A percentile compares a stretch with the other conserved stretches of the same genome.
Conservation (phyloP, 768 basidiomycete genomes). For the Termitomyces bulborhizus region DNA sequence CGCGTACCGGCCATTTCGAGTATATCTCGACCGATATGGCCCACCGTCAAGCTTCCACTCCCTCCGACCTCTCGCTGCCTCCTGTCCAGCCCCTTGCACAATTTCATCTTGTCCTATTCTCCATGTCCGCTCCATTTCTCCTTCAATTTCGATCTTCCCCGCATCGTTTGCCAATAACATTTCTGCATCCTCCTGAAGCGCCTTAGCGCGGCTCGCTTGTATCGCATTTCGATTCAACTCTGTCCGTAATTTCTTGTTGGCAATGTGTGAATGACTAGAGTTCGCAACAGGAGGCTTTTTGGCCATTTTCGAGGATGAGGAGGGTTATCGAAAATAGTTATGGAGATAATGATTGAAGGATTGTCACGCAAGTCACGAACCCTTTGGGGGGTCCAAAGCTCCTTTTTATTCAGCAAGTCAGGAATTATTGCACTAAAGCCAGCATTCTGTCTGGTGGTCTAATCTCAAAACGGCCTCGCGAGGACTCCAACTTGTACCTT, state of each 20-base stretch:
- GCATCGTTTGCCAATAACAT: conserved; percentile 62
- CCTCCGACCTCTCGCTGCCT: conserved; percentile 69
- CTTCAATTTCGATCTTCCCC: conserved; percentile 72
- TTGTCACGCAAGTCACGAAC: background rate
- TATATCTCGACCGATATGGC: conserved; percentile 79
- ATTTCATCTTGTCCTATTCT: conserved; percentile 80
- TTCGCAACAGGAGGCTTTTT: conserved; percentile 37
- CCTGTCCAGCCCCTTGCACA: conserved; percentile 53
- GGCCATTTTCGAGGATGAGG: background rate
- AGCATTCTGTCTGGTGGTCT: background rate
- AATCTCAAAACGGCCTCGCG: background rate
- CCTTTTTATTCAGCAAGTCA: background rate
- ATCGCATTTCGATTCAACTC: conserved; percentile 58
- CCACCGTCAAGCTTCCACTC: conserved; percentile 85
- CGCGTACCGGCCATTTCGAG: conserved; percentile 80
- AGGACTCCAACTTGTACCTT: background rate
- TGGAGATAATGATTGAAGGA: background rate
- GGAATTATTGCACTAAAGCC: background rate
- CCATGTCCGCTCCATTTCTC: conserved; percentile 86
- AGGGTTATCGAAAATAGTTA: background rate
- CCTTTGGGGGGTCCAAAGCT: background rate
- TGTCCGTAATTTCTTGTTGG: conserved; percentile 70
- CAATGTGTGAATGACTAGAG: conserved; percentile 53
- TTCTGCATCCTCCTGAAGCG: conserved; percentile 63
- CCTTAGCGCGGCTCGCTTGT: conserved; percentile 56